Evolutionary conservation across 352 stramenopile species (phyloP), one percentile per base, ranked within the genome.

Genomic region (Phytophthora quininea): DNA sequence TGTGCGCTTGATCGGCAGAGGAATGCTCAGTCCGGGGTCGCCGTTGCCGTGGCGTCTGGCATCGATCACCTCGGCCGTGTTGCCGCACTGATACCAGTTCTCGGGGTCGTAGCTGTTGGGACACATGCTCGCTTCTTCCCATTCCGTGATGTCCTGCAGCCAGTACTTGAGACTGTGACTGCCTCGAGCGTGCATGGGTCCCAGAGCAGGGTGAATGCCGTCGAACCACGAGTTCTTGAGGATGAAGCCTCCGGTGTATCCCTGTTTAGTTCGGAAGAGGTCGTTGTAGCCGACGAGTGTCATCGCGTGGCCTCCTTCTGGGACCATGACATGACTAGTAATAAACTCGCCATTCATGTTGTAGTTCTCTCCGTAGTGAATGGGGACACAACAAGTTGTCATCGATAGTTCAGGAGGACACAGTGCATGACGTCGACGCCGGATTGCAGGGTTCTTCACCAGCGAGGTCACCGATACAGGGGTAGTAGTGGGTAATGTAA

Each of bases 211-310:
- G 61, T 88, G 76, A 29, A 88, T 82, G 33, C 82, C 78, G 45
- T 92, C 81, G 48, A 74, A 84, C 81, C 84, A 92, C 61, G 84
- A 92, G 74, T 92, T 92, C 72, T 92, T 92, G 38, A 92, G 72
- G 53, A 92, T 88, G 58, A 86, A 89, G 43, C 81, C 82, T 35
- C 81, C 84, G 0, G 78, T 89, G 63, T 74, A 86, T 58, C 84
- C 82, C 46, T 89, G 77, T 37, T 81, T 79, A 15, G 75, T 87
- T 30, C 74, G 80, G 63, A 77, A 90, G 24, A 86, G 56, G 35
- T 91, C 83, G 57, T 89, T 90, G 70, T 86, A 91, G 19, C 80
- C 83, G 11, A 86, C 79, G 15, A 91, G 64, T 43, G 80, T 86
- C 83, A 91, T 91, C 7, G 73, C 83, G 49, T 91, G 83, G 2